Evolutionary conservation across 2,329 filamentous ascomycete genomes (phyloP).

Genomic region (Cladosporium sphaerospermum): DNA sequence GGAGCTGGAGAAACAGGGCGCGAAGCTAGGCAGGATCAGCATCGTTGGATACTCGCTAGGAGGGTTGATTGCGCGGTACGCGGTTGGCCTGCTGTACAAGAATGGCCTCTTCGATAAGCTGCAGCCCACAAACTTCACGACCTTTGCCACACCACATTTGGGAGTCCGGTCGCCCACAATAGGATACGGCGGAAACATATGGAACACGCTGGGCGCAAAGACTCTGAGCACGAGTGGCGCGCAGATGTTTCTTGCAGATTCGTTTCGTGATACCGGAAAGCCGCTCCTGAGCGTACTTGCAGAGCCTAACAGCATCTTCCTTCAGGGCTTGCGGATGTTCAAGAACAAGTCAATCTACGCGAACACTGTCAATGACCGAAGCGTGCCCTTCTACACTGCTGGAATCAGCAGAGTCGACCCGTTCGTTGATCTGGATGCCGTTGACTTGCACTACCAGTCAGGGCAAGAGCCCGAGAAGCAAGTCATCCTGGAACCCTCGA

Average conservation of each 20-base stretch:
- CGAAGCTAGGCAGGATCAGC: constrained; percentile 73
- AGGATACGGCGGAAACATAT: constrained; percentile 40
- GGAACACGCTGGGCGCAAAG: constrained; percentile 72
- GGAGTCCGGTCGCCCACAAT: constrained; percentile 41
- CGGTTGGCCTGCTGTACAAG: constrained; percentile 74
- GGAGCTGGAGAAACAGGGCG: constrained; percentile 53
- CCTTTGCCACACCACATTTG: constrained; percentile 77
- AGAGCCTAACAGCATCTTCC: constrained; percentile 79
- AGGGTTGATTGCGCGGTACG: constrained; percentile 79
- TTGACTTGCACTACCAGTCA: constrained; percentile 66
- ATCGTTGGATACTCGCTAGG: constrained; percentile 86
- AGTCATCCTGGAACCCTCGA: constrained; percentile 64
- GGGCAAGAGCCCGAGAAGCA: constrained; percentile 60
- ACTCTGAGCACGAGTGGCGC: constrained; percentile 76
- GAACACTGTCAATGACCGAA: constrained; percentile 82
- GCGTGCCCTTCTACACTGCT: constrained; percentile 77
- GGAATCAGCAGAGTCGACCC: constrained; percentile 72
- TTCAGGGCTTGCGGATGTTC: constrained; percentile 70
- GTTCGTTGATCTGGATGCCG: constrained; percentile 58
- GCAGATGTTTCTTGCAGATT: constrained; percentile 82
- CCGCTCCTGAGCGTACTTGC: constrained; percentile 76
- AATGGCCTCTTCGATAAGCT: constrained; percentile 74
- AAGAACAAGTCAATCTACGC: constrained; percentile 71
- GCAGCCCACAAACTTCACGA: constrained; percentile 85
- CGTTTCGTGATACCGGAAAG: constrained; percentile 74